phyloP scores from a whole-genome alignment of 2,329 filamentous ascomycete genomes.

The Talaromyces funiculosus region DNA sequence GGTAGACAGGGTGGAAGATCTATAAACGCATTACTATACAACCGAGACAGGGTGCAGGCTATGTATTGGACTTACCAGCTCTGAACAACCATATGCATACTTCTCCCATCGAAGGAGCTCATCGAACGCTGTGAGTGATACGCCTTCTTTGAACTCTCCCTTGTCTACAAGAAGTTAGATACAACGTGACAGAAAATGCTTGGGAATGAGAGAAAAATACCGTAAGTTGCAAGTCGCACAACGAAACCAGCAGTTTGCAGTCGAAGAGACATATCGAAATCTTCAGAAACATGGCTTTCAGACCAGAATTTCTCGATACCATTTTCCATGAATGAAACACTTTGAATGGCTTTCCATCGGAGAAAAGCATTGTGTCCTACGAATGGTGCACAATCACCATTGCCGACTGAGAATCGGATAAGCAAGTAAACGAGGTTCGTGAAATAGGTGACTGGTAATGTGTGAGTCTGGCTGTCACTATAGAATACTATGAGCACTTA shows the following conservation, averaged over 20 bases:
- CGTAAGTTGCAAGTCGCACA: conserved; percentile 63
- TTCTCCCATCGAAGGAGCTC: conserved; percentile 41
- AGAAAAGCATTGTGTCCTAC: conserved; percentile 74
- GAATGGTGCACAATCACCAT: conserved; percentile 67
- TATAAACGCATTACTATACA: not conserved
- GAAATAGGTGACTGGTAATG: conserved; percentile 58
- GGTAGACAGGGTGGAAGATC: conserved; percentile 68
- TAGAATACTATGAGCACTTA: not conserved
- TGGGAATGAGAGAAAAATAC: not conserved
- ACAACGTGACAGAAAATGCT: not conserved
- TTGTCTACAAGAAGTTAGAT: conserved; percentile 38
- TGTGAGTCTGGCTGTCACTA: not conserved
- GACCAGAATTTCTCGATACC: conserved; percentile 69
- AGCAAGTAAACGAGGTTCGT: conserved; percentile 71
- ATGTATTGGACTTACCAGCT: conserved; percentile 44
- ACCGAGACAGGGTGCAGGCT: not conserved
- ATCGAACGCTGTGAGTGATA: conserved; percentile 78
- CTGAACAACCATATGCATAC: conserved; percentile 70
- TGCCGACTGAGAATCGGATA: conserved; percentile 64
- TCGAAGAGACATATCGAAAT: conserved; percentile 70
- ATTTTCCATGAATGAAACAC: conserved; percentile 29
- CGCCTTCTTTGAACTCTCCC: conserved; percentile 70
- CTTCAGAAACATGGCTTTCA: conserved; percentile 68
- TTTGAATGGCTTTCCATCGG: conserved; percentile 50
- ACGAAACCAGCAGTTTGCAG: conserved; percentile 64